phyloP scores from a whole-genome alignment of 176 grass and related monocot species.

The Cocos nucifera region DNA sequence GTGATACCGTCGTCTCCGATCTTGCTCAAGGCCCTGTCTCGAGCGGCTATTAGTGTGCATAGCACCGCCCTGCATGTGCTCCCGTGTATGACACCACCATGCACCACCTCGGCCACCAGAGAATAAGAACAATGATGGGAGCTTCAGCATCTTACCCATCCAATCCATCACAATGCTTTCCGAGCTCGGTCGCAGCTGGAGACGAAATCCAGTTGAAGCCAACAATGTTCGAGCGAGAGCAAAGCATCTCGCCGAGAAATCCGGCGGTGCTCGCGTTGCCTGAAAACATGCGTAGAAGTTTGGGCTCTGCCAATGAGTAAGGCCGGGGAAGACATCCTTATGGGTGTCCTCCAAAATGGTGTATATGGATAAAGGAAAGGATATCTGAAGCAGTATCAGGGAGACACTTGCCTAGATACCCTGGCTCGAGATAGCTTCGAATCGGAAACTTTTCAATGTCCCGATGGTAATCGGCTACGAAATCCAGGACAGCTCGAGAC shows the following conservation, averaged over 20 bases:
- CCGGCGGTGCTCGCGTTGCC: conserved; percentile 67
- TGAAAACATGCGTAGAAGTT: conserved; percentile 61
- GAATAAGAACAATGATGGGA: conserved; percentile 43
- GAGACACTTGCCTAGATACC: conserved; percentile 26
- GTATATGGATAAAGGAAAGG: conserved; percentile 21
- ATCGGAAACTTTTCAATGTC: conserved; percentile 30
- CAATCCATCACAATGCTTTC: conserved; percentile 69
- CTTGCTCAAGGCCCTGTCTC: conserved; percentile 41
- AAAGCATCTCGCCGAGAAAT: conserved; percentile 75
- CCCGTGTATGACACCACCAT: conserved; percentile 74
- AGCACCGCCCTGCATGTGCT: conserved; percentile 60
- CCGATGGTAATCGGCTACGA: conserved; percentile 36
- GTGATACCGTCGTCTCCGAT: conserved; percentile 33
- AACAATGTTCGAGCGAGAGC: conserved; percentile 54
- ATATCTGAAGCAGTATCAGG: conserved; percentile 30
- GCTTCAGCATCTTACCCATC: conserved; percentile 57
- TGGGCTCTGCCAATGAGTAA: conserved; percentile 80
- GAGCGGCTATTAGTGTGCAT: conserved; percentile 52
- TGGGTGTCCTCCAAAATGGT: no score
- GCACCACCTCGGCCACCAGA: conserved; percentile 34
- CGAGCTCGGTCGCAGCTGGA: conserved; percentile 68
- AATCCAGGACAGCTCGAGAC: conserved; percentile 14
- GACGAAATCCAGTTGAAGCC: conserved; percentile 83
- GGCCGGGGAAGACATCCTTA: conserved; percentile 50
- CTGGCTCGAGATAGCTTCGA: conserved; percentile 27